phyloP scores from a whole-genome alignment of 169 alveolate species.

The Plasmodium knowlesi region DNA sequence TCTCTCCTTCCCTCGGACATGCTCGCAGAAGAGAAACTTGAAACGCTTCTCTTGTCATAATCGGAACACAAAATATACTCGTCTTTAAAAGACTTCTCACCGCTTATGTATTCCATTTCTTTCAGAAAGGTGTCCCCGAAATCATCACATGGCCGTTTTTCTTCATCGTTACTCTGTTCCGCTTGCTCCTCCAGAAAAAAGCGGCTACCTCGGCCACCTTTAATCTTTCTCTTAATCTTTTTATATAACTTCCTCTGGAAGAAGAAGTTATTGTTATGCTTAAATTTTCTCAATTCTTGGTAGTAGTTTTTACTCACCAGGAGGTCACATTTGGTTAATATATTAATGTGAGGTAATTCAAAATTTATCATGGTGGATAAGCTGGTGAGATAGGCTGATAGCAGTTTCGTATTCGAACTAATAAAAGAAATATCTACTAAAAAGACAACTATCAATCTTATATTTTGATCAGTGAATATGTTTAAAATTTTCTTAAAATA shows the following conservation, averaged over 20 bases:
- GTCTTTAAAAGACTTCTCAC: slow-evolving; percentile 29
- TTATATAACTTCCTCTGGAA: slow-evolving; percentile 62
- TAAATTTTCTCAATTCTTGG: slow-evolving; percentile 74
- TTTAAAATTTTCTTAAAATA: slow-evolving; percentile 92
- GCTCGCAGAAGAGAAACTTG: slow-evolving; percentile 31
- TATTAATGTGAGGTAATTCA: slow-evolving; percentile 95
- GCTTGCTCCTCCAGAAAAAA: background rate
- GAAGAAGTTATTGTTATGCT: slow-evolving; percentile 66
- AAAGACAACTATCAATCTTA: slow-evolving; percentile 93
- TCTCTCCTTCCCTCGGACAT: background rate
- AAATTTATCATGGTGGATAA: slow-evolving; percentile 96
- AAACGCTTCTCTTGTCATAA: slow-evolving; percentile 40
- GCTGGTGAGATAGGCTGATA: slow-evolving; percentile 95
- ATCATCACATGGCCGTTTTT: background rate
- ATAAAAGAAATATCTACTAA: slow-evolving; percentile 95
- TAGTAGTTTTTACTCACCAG: slow-evolving; percentile 72
- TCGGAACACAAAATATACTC: slow-evolving; percentile 60
- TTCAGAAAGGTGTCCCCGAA: slow-evolving; percentile 13
- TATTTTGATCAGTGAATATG: slow-evolving; percentile 89
- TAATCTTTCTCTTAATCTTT: slow-evolving; percentile 45
- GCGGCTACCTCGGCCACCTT: background rate
- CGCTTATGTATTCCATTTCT: slow-evolving; percentile 38
- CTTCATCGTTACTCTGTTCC: background rate
- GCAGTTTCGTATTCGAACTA: slow-evolving; percentile 93
- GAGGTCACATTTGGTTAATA: slow-evolving; percentile 97